phyloP scores from a whole-genome alignment of 345 rosid genomes.

The Eutrema yunnanense region DNA sequence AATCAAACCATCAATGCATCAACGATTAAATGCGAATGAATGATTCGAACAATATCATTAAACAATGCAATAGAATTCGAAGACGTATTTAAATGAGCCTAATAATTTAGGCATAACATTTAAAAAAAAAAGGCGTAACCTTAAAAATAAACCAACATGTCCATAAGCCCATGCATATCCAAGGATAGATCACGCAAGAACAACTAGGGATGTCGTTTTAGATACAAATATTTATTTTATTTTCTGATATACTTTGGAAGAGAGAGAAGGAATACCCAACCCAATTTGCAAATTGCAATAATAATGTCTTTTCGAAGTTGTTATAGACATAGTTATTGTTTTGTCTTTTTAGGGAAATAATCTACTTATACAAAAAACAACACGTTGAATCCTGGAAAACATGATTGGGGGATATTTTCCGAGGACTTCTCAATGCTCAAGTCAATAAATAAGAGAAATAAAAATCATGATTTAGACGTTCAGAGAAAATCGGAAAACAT shows the following conservation, averaged over 20 bases:
- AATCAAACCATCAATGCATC: background rate
- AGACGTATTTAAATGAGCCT: background rate
- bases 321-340: background rate
- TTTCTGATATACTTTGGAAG: background rate
- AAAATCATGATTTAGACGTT: too few relatives aligned
- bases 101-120: background rate
- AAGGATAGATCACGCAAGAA: constrained; percentile 45
- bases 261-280: constrained; percentile 21
- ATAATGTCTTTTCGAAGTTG: background rate
- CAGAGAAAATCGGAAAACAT: too few relatives aligned
- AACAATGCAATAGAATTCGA: background rate
- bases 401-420: too few relatives aligned
- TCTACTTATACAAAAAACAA: too few relatives aligned
- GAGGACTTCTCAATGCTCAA: too few relatives aligned
- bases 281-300: constrained; percentile 1
- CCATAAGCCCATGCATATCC: constrained; percentile 24
- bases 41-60: background rate
- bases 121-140: background rate
- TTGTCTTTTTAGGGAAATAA: too few relatives aligned
- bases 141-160: constrained; percentile 19
- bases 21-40: background rate
- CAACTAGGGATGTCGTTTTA: constrained; percentile 47
- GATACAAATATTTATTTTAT: background rate
- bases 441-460: too few relatives aligned
- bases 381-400: too few relatives aligned